These are phyloP conservation scores for Colletotrichum tamarilloi DNA, from an alignment of 2,329 filamentous ascomycete species.

Conservation along the genomic window DNA sequence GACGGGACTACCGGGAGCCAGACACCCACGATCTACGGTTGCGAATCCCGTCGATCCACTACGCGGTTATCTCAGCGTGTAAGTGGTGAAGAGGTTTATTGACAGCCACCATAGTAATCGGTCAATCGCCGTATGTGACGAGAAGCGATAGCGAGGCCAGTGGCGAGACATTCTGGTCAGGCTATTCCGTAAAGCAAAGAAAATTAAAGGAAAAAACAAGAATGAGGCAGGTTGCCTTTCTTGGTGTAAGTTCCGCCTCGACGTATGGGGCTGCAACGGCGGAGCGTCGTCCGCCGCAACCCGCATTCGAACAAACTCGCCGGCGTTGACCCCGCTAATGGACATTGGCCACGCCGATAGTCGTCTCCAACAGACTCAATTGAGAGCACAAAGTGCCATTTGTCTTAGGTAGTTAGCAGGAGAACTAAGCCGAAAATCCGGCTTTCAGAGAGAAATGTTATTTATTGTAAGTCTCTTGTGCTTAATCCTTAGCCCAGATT, in stretches of 20 bases:
- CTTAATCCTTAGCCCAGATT: accelerated
- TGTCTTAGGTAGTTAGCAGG: neutral
- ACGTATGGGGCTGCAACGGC: conserved; percentile 23
- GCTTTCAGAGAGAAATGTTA: neutral
- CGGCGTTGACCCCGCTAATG: conserved; percentile 10
- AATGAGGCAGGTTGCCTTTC: neutral
- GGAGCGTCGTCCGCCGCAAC: conserved; percentile 27
- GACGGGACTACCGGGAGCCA: neutral
- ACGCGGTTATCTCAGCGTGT: neutral
- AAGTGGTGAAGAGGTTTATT: neutral
- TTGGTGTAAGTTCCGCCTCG: conserved; percentile 10
- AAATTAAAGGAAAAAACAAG: neutral
- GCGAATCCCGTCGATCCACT: conserved; percentile 13
- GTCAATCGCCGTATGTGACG: neutral
- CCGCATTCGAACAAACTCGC: conserved; percentile 23
- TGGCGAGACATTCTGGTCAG: neutral
- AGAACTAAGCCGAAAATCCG: neutral
- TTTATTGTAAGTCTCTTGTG: neutral
- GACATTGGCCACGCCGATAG: neutral
- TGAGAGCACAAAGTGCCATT: neutral
- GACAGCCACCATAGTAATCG: neutral
- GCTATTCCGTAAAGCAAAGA: neutral
- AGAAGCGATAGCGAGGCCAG: neutral
- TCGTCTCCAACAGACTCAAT: neutral
- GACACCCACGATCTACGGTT: conserved; percentile 14